Conservation (phyloP, 2,329 filamentous ascomycete species). For the Penicillium sp. region DNA sequence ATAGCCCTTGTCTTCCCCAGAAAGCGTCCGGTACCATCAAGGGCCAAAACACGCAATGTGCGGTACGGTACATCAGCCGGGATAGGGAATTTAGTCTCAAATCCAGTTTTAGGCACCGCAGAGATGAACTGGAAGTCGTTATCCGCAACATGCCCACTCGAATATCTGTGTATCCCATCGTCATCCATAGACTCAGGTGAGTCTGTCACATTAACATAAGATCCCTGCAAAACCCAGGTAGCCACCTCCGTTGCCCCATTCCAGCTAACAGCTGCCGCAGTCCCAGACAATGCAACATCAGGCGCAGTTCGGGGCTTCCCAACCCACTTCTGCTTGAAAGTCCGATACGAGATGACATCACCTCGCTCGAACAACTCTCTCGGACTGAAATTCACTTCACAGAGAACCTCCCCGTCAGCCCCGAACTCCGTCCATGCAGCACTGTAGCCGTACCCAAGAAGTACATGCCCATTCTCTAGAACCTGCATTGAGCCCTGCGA, state of each 20-base stretch:
- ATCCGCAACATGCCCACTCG: not conserved
- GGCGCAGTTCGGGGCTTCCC: constrained; percentile 47
- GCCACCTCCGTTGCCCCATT: constrained; percentile 39
- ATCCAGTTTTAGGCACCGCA: constrained; percentile 25
- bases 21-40: constrained; percentile 20
- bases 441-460: constrained; percentile 53
- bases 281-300: constrained; percentile 19
- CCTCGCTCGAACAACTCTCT: constrained; percentile 29
- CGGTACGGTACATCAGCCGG: constrained; percentile 7
- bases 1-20: constrained; percentile 19
- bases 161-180: not conserved
- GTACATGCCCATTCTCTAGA: constrained; percentile 45
- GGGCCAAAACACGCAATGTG: constrained; percentile 23
- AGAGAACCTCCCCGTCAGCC: constrained; percentile 45
- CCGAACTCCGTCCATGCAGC: constrained; percentile 56
- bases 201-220: not conserved
- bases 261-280: constrained; percentile 32
- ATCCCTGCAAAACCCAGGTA: constrained; percentile 29
- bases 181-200: not conserved
- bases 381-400: constrained; percentile 53
- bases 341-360: constrained; percentile 52
- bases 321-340: constrained; percentile 55
- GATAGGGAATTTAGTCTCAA: constrained; percentile 30
- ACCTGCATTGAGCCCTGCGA: constrained; percentile 48
- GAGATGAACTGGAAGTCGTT: constrained; percentile 19